Conservation (phyloP, 2,329 filamentous ascomycete species). For the Bipolaris cookei region DNA sequence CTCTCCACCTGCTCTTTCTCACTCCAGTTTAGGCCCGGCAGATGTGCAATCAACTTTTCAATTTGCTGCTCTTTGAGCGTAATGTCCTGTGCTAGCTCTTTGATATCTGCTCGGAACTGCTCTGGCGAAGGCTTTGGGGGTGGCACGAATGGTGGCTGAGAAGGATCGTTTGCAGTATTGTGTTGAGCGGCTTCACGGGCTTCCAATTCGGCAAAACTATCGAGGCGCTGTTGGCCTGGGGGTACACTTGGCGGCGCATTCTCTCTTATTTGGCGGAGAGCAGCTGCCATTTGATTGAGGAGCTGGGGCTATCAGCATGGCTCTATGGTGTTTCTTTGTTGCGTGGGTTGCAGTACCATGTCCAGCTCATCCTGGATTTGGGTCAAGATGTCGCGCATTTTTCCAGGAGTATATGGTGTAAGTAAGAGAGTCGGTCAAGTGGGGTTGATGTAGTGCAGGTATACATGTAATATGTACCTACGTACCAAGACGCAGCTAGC, state of each 20-base stretch:
- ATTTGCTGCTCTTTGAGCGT: conserved; percentile 84
- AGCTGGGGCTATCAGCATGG: conserved; percentile 42
- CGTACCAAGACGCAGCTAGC: conserved; percentile 28
- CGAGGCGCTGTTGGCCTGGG: conserved; percentile 51
- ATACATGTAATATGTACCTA: too few species aligned
- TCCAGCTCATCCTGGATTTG: conserved; percentile 86
- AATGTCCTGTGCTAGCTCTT: conserved; percentile 76
- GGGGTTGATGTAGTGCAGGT: conserved; percentile 8
- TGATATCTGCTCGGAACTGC: conserved; percentile 69
- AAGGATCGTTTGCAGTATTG: conserved; percentile 17
- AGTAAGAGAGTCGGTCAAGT: neutral
- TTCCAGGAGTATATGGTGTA: conserved; percentile 1
- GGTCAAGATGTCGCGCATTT: conserved; percentile 77
- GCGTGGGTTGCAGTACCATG: conserved; percentile 60
- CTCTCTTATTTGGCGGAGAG: conserved; percentile 53
- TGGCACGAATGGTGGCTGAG: conserved; percentile 17
- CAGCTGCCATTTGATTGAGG: conserved; percentile 56
- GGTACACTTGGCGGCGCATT: conserved; percentile 53
- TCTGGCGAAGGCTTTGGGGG: conserved; percentile 23
- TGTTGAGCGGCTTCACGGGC: conserved; percentile 31
- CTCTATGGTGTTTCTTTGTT: neutral
- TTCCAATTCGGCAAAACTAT: conserved; percentile 42
- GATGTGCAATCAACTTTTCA: conserved; percentile 73
- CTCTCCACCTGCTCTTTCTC: conserved; percentile 75
- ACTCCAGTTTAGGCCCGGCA: conserved; percentile 80